Conservation (phyloP, 495 filamentous ascomycete species). For the Pseudoneurospora amorphoporcata region DNA sequence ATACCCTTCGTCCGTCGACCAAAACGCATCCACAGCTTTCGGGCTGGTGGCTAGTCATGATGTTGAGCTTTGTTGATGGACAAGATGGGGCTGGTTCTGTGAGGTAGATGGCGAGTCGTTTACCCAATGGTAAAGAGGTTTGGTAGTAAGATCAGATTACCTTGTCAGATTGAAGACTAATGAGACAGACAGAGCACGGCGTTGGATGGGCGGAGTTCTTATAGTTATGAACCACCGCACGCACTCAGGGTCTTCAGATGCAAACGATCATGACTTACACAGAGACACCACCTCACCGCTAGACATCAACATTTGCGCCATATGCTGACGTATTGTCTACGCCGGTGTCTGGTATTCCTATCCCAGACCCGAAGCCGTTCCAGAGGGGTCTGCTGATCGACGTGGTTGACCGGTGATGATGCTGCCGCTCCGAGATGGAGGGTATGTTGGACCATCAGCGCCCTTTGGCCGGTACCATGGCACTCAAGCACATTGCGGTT, state of each 20-base stretch:
- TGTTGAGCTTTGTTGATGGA: neutral
- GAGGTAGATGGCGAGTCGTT: neutral
- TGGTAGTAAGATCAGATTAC: neutral
- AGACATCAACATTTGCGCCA: conserved; percentile 1
- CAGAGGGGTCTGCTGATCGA: conserved; percentile 22
- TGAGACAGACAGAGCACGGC: neutral
- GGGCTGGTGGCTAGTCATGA: neutral
- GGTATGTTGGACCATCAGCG: conserved; percentile 5
- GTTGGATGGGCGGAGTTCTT: neutral
- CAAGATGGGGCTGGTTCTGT: neutral
- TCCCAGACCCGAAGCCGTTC: conserved; percentile 1
- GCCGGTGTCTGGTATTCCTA: conserved; percentile 9
- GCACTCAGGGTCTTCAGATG: conserved; percentile 1
- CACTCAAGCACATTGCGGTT: neutral
- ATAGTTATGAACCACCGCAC: conserved; percentile 7
- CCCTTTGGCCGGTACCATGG: conserved; percentile 1
- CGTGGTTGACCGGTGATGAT: conserved; percentile 6
- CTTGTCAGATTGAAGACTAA: neutral
- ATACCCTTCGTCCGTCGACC: neutral
- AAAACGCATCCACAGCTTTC: neutral
- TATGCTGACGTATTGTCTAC: neutral
- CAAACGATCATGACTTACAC: conserved; percentile 2
- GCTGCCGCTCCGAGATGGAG: conserved; percentile 4
- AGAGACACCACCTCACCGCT: conserved; percentile 12
- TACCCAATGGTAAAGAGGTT: neutral